Evolutionary conservation across 495 filamentous ascomycete species (phyloP), one percentile per base, ranked within the genome.

Genomic region (Collariella sp.): DNA sequence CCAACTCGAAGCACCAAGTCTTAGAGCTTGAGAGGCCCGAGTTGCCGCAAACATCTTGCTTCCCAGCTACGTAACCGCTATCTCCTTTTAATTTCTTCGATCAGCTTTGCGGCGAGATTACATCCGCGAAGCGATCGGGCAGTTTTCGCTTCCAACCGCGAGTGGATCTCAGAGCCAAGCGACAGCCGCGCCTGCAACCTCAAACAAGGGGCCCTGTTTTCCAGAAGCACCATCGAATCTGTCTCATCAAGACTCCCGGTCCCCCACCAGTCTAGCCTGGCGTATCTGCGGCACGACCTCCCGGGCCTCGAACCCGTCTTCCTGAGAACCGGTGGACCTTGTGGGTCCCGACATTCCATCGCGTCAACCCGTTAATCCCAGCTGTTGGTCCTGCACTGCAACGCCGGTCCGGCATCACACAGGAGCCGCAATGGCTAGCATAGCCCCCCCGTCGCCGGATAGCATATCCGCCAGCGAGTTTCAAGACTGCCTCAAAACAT

Each of bases 381-480:
- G 46, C 41, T 35, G 52, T 52, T 54, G 46, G 33, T 49, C 46
- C 56, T 59, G 46, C 50, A 36, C 15, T 63, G 56, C 46, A 7
- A 58, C 57, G 46, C 47, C 52, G 50, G 57, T 54, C 46, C 54
- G 62, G 50, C 48, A 58, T 56, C 55, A 51, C 34, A 9, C 39
- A 54, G 55, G 50, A 61, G 51, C 62, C 62, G 53, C 58, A 57
- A 69, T 69, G 64, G 57, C 51, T 13, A 62, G 54, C 52, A 41
- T 52, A 20, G 45, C 54, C 49, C 31, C 54, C 23, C 58, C 62
- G n/a, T 70, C 51, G 29, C 57, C 66, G 46, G 64, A 64, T 38
- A 60, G 52, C 29, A 73, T 76, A 38, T 64, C 71, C 35, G 63
- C 55, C 49, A 46, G 44, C 18, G 58, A 66, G 45, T 76, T 76